These are phyloP conservation scores for Phytophthora citrophthora DNA, from an alignment of 352 stramenopile genomes.

Conservation along the genomic window DNA sequence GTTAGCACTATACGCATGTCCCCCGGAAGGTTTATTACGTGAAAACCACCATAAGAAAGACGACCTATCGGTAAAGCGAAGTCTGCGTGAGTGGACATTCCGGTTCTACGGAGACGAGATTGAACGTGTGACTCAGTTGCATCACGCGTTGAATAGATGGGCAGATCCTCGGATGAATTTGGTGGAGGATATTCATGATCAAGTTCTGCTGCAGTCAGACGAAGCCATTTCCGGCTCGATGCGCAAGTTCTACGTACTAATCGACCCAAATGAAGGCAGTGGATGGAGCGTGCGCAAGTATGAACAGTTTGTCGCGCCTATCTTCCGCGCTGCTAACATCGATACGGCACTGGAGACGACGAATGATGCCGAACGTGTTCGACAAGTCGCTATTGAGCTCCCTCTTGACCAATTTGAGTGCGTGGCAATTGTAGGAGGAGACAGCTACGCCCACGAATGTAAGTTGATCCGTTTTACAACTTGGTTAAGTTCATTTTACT, in stretches of 20 bases:
- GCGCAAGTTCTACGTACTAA: constrained; percentile 59
- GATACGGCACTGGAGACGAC: constrained; percentile 50
- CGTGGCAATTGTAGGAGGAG: constrained; percentile 59
- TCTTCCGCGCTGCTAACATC: constrained; percentile 60
- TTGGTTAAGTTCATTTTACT: too few relatives aligned
- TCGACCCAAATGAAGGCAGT: constrained; percentile 57
- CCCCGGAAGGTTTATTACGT: constrained; percentile 21
- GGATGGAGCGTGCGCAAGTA: constrained; percentile 45
- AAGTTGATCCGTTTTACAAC: not conserved
- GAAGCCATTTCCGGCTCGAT: constrained; percentile 14
- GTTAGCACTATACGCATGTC: constrained; percentile 50
- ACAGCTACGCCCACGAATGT: constrained; percentile 62
- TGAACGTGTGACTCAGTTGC: constrained; percentile 35
- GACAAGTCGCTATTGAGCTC: constrained; percentile 51
- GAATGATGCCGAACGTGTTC: constrained; percentile 35
- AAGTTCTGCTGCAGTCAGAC: constrained; percentile 11
- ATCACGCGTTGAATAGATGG: constrained; percentile 47
- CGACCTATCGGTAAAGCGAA: constrained; percentile 27
- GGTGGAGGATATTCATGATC: constrained; percentile 18
- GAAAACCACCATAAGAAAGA: constrained; percentile 27
- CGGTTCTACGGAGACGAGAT: constrained; percentile 50
- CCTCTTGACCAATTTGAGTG: constrained; percentile 59
- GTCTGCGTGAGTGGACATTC: constrained; percentile 52
- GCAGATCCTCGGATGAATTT: constrained; percentile 41
- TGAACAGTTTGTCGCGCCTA: constrained; percentile 49